Conservation (phyloP, 2,329 filamentous ascomycete species). For the Chrysoporthe cubensis region DNA sequence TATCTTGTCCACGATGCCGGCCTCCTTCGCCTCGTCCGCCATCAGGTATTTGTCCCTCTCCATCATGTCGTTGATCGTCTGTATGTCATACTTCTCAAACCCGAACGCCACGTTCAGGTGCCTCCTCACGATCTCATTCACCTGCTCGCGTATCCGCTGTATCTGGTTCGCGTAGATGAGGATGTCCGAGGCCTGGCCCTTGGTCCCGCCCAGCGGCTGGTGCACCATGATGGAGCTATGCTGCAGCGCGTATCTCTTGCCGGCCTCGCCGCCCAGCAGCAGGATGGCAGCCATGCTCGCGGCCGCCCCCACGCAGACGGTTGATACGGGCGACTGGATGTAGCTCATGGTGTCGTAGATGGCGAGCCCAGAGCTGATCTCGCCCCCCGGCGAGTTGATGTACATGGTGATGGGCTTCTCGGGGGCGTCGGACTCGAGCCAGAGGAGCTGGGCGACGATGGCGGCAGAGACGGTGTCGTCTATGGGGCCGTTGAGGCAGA, state of each 20-base stretch:
- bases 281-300: slow-evolving; percentile 94
- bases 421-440: slow-evolving; percentile 95
- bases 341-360: slow-evolving; percentile 99
- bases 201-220: slow-evolving; percentile 80
- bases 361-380: slow-evolving; percentile 82
- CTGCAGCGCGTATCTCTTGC: slow-evolving; percentile 87
- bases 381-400: slow-evolving; percentile 95
- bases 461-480: slow-evolving; percentile 90
- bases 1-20: slow-evolving; percentile 93
- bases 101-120: slow-evolving; percentile 82
- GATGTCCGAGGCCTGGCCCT: slow-evolving; percentile 76
- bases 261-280: slow-evolving; percentile 81
- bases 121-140: slow-evolving; percentile 86
- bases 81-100: slow-evolving; percentile 74
- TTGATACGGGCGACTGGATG: slow-evolving; percentile 89
- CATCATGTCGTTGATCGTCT: slow-evolving; percentile 93
- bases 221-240: slow-evolving; percentile 97
- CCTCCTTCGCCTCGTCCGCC: slow-evolving; percentile 82
- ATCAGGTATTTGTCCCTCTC: slow-evolving; percentile 95
- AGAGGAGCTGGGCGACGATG: slow-evolving; percentile 93
- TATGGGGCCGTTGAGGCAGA: slow-evolving; percentile 90
- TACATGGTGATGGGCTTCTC: slow-evolving; percentile 96
- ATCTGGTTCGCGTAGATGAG: slow-evolving; percentile 98
- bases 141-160: slow-evolving; percentile 77
- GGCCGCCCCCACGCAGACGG: slow-evolving; percentile 92